Percentiles rank a stretch among this genome's conserved stretches.
phyloP scores from a whole-genome alignment of 805 yeast species.

The Hanseniaspora occidentalis region DNA sequence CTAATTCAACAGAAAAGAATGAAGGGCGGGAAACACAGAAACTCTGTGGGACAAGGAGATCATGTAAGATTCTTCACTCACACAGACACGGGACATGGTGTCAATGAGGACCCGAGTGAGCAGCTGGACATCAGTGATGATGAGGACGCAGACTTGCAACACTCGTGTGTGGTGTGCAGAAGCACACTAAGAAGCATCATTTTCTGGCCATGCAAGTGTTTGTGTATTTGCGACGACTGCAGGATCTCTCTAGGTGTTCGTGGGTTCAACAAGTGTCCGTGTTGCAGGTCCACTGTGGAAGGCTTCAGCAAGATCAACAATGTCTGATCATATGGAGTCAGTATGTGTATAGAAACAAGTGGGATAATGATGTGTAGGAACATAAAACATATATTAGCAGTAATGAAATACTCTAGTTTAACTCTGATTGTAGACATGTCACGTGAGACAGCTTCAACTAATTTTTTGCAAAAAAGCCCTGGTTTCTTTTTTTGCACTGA shows the following conservation, averaged over 20 bases:
- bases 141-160: conserved; percentile 1
- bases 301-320: conserved; percentile 30
- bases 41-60: conserved; percentile 4
- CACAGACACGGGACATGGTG: not conserved
- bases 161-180: conserved; percentile 71
- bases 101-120: not conserved
- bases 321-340: conserved; percentile 7
- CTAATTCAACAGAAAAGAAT: conserved; percentile 18
- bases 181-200: conserved; percentile 60
- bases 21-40: conserved; percentile 17
- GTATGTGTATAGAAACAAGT: not conserved
- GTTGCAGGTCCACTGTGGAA: conserved; percentile 70
- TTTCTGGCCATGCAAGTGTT: conserved; percentile 88
- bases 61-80: not conserved
- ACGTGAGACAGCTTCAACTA: too few species aligned
- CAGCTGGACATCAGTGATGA: not conserved
- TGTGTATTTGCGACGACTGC: conserved; percentile 79
- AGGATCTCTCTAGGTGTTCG: conserved; percentile 59
- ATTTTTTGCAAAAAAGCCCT: not conserved
- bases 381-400: too few species aligned
- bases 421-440: too few species aligned
- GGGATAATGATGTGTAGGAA: too few species aligned
- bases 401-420: too few species aligned
- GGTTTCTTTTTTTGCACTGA: not conserved
- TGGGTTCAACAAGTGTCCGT: conserved; percentile 69